Base-by-base conservation (phyloP, 177 flowering plant genomes). In the Telopea speciosissima region DNA sequence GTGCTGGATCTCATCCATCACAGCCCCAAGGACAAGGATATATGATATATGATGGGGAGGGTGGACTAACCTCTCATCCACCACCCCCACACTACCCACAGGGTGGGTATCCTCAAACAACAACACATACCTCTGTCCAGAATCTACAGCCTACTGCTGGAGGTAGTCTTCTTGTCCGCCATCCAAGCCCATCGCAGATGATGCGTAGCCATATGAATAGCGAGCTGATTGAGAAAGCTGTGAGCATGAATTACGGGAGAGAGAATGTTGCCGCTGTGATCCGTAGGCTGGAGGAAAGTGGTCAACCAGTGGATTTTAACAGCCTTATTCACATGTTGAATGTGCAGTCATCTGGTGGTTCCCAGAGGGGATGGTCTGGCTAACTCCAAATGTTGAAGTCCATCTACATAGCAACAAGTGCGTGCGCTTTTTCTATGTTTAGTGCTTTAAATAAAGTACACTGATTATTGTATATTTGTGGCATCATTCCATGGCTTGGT, bases 221-320 rank as follows among this genome's bases (percentile, higher is more conserved):
- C 61, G 98, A 92, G 69, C 66, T 87, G 80, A 81, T 89, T 68
- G 97, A 92, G 78, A 93, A 92, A 76, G 70, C 90, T 70, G 88
- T 80, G 42, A 85, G 83, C 87, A 93, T 93, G 97, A 96, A 96
- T 24, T 93, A 82, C 76, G 72, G 87, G 70, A 87, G 89, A 69
- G 97, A 92, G 28, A 89, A 84, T 68, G 93, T 88, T 60, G 78
- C 74, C 1, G 71, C 73, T 54, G 88, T 85, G 54, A 84, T 93
- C 62, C 96, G 81, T 68, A 84, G 91, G 82, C 82, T 93, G 84
- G 98, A 92, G 73, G 97, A 92, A 75, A 85, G 82, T 68, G 96
- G 96, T 8, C 91, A 87, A 75, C 82, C 90, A 23, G 77, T 90
- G 70, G 97, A 93, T 77, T 86, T 90, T 66, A 91, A 92, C 68